Evolutionary conservation across 75 land plant genomes (phyloP).

Genomic region (Cunninghamia lanceolata): DNA sequence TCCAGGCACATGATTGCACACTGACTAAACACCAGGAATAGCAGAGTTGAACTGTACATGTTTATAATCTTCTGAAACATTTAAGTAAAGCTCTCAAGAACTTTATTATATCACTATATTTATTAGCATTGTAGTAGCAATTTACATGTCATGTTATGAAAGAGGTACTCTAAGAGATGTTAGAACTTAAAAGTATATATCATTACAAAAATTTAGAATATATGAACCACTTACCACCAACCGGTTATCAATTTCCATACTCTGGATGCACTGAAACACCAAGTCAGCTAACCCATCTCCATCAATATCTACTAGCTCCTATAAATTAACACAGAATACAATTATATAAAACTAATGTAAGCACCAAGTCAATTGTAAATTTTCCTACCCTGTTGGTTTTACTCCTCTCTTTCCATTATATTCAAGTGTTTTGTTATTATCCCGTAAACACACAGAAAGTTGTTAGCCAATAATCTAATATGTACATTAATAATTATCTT

Average conservation of each 20-base stretch:
- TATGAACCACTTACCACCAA: constrained; percentile 31
- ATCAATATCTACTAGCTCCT: constrained; percentile 54
- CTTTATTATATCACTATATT: not conserved
- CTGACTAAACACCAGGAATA: not conserved
- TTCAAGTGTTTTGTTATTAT: not conserved
- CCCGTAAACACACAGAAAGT: not conserved
- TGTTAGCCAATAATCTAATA: not conserved
- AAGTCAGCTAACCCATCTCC: constrained; percentile 47
- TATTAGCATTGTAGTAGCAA: not conserved
- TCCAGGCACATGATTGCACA: not conserved
- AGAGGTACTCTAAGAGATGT: not conserved
- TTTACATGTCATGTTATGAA: not conserved
- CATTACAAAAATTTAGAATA: not conserved
- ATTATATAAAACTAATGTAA: not conserved
- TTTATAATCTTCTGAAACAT: not conserved
- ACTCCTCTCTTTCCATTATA: not conserved
- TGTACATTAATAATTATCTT: not conserved
- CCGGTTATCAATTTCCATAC: constrained; percentile 57
- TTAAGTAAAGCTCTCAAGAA: not conserved
- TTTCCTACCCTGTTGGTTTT: not conserved
- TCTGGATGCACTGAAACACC: constrained; percentile 50
- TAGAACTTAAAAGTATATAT: not conserved
- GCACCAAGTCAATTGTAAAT: not conserved
- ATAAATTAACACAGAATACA: not conserved
- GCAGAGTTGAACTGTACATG: not conserved